These are phyloP conservation scores for Agrocybe praecox DNA, from an alignment of 768 basidiomycete genomes.

Conservation along the genomic window DNA sequence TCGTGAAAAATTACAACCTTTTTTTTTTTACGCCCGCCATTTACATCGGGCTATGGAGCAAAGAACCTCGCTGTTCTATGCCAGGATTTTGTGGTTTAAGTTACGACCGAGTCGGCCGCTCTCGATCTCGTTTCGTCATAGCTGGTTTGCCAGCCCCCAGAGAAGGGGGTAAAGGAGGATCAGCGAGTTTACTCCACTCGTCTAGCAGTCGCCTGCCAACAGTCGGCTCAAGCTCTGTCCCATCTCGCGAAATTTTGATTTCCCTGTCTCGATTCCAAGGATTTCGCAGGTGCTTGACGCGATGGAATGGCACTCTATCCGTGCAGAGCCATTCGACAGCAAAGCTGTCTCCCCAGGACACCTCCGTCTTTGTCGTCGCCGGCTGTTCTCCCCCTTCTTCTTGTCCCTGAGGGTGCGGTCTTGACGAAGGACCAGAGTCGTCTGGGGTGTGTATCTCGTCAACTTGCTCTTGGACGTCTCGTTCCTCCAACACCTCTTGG, in stretches of 20 bases:
- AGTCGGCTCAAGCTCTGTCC: slow-evolving; percentile 87
- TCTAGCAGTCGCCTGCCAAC: slow-evolving; percentile 70
- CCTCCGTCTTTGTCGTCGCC: neutral
- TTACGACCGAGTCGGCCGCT: neutral
- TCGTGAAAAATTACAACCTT: slow-evolving; percentile 25
- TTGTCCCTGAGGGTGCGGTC: no score
- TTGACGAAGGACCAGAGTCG: no score
- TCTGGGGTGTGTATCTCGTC: slow-evolving; percentile 6
- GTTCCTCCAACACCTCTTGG: slow-evolving; percentile 23
- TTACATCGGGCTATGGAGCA: no score
- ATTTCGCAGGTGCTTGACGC: slow-evolving; percentile 81
- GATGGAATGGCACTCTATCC: slow-evolving; percentile 69
- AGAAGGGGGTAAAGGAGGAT: slow-evolving; percentile 10
- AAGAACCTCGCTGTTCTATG: no score
- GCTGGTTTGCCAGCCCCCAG: slow-evolving; percentile 5
- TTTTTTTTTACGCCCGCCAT: no score
- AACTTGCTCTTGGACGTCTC: slow-evolving; percentile 22
- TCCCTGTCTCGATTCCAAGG: slow-evolving; percentile 90
- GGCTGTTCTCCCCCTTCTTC: neutral
- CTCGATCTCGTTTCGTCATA: neutral
- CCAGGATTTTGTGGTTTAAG: neutral
- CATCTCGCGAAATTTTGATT: slow-evolving; percentile 84
- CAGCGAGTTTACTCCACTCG: slow-evolving; percentile 58
- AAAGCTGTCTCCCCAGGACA: slow-evolving; percentile 54
- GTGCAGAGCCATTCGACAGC: slow-evolving; percentile 82